Base-by-base conservation (phyloP, 495 filamentous ascomycete species). In the Podospora bellae-mahoneyi region DNA sequence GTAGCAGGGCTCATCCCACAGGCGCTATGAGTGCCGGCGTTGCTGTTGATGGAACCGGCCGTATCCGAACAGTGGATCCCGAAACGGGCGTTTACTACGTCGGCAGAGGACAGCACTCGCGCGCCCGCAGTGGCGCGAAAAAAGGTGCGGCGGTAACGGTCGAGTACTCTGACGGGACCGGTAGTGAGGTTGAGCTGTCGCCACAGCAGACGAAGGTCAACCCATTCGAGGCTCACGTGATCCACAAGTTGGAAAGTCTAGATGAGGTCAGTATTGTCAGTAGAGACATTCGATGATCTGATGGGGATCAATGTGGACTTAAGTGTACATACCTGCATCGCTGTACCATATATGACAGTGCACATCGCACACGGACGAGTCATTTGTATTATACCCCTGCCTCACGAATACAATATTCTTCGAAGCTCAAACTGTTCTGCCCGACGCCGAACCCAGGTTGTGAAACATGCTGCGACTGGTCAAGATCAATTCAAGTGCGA, bases 141-240 rank as follows among this genome's bases (percentile, higher is more conserved):
- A 66, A 66, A 57, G 30, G 6, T 4, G 16, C n/a, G 32, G 10
- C 19, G 2, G 28, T 48, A 48, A 48, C 54, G 26, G 59, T n/a
- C 16, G 59, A 19, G 27, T 9, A 7, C 1, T 27, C 16, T n/a
- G 64, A 62, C 1, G 18, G 53, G 15, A 34, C 3, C n/a, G 68
- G 64, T 1, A 66, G 64, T 57, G 68, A 69, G 16, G 68, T 69
- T 19, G 64, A 66, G 26, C 44, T 69, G 10, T 48, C 64, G 6
- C 57, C 44, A 3, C 9, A 16, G 32, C 19, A 28, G 19, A 9
- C 15, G 23, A 69, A 26, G 57, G 56, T 6, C 10, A 66, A 66
- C 60, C 64, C 64, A 18, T 69, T 69, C 28, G 64, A 66, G 56
- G 64, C 58, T 16, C 68, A 66, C 19, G 68, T 69, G 4, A 23